Percentiles rank a stretch among this genome's conserved stretches.
phyloP scores from a whole-genome alignment of 345 rosid genomes.

The Odontarrhena argentea region DNA sequence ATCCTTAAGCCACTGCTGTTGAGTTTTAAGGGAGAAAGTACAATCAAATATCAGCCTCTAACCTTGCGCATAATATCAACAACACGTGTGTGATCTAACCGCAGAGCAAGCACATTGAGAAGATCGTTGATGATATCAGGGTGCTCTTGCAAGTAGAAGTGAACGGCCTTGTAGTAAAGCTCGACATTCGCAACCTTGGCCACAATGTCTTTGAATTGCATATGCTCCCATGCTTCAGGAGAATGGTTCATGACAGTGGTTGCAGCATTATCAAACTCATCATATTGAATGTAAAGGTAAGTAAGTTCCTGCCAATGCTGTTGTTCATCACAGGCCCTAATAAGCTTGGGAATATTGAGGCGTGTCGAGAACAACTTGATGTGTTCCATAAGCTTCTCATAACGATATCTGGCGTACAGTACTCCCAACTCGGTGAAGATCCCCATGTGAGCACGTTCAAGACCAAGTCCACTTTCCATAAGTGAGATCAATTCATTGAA shows the following conservation, averaged over 20 bases:
- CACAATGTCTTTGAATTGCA: slow-evolving; percentile 95
- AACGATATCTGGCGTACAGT: slow-evolving; percentile 94
- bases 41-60: slow-evolving; percentile 21
- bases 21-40: background rate
- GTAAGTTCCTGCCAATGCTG: slow-evolving; percentile 99
- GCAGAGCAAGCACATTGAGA: slow-evolving; percentile 91
- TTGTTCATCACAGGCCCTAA: slow-evolving; percentile 97
- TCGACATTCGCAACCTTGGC: slow-evolving; percentile 98
- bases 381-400: slow-evolving; percentile 99
- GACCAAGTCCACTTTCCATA: slow-evolving; percentile 98
- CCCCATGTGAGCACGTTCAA: slow-evolving; percentile 99
- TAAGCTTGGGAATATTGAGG: slow-evolving; percentile 96
- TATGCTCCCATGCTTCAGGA: slow-evolving; percentile 99
- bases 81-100: slow-evolving; percentile 96
- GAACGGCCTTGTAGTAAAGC: slow-evolving; percentile 96
- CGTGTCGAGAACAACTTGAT: slow-evolving; percentile 96
- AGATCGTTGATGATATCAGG: slow-evolving; percentile 96
- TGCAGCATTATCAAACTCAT: slow-evolving; percentile 98
- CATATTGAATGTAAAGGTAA: slow-evolving; percentile 84
- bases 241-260: slow-evolving; percentile 99
- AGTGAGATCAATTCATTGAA: slow-evolving; percentile 97
- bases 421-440: slow-evolving; percentile 99
- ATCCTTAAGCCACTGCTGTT: slow-evolving; percentile 15
- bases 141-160: slow-evolving; percentile 98
- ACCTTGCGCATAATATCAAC: slow-evolving; percentile 99